These are phyloP conservation scores for Prunella vulgaris DNA, from an alignment of 257 asterid species.

Conservation along the genomic window DNA sequence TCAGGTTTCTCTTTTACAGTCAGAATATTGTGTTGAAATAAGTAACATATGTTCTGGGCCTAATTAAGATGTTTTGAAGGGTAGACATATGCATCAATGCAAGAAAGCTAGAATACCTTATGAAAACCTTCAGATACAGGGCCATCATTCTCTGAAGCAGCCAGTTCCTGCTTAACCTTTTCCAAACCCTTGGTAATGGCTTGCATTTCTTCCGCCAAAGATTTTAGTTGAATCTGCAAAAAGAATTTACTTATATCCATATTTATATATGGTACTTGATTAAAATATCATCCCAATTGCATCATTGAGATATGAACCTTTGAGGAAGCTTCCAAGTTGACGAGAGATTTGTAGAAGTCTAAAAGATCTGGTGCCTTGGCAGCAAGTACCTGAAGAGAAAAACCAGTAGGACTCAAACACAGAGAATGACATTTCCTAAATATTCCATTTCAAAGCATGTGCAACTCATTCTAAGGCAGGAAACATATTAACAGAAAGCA, in stretches of 20 bases:
- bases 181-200: constrained; percentile 83
- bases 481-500: constrained; percentile 1
- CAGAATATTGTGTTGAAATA: background rate
- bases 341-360: constrained; percentile 42
- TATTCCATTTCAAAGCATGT: background rate
- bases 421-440: constrained; percentile 1
- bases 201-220: constrained; percentile 95
- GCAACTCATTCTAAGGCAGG: background rate
- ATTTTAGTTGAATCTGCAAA: constrained; percentile 81
- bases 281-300: background rate
- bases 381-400: constrained; percentile 39
- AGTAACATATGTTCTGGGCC: background rate
- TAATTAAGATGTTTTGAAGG: background rate
- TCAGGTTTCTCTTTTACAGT: background rate
- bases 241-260: background rate
- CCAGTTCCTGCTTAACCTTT: constrained; percentile 82
- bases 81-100: background rate
- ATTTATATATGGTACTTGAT: background rate
- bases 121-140: constrained; percentile 75
- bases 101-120: constrained; percentile 43
- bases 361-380: constrained; percentile 33
- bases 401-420: background rate
- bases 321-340: constrained; percentile 50
- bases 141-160: constrained; percentile 80
- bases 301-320: constrained; percentile 34